Conservation (phyloP, 2,329 filamentous ascomycete species). For the Macroventuria anomochaeta region DNA sequence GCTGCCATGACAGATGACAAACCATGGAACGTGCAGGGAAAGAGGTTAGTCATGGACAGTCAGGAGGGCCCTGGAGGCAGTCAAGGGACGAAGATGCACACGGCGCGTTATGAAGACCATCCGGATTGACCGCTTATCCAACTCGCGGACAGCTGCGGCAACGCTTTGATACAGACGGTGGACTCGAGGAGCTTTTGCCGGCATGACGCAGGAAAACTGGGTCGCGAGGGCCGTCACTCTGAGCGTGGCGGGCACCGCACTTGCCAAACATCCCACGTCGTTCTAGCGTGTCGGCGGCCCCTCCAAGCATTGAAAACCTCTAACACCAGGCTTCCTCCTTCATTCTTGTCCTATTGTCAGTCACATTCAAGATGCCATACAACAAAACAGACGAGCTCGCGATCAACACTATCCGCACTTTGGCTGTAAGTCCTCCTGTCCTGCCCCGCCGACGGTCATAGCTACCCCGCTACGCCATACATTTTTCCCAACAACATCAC, state of each 20-base stretch:
- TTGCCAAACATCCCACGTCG: constrained; percentile 6
- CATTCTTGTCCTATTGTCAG: constrained; percentile 21
- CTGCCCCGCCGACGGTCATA: constrained; percentile 23
- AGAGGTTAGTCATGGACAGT: constrained; percentile 3
- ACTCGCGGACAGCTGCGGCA: constrained; percentile 19
- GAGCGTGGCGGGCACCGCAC: constrained; percentile 8
- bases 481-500: constrained; percentile 28
- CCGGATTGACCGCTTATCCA: constrained; percentile 13
- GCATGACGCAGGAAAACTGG: constrained; percentile 11
- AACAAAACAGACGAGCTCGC: constrained; percentile 85
- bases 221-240: constrained; percentile 1
- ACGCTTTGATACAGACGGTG: constrained; percentile 18
- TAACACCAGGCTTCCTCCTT: constrained; percentile 19
- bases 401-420: constrained; percentile 96
- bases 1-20: constrained; percentile 4
- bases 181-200: constrained; percentile 12
- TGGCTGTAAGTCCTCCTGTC: constrained; percentile 75
- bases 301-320: constrained; percentile 7
- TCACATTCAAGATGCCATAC: constrained; percentile 76
- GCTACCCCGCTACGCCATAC: constrained; percentile 36
- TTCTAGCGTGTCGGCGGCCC: neutral
- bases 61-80: neutral
- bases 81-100: neutral
- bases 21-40: neutral
- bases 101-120: neutral